Percentiles rank a stretch among this genome's conserved stretches.
phyloP scores from a whole-genome alignment of 768 basidiomycete species.

The Agaricus sinodeliciosus region DNA sequence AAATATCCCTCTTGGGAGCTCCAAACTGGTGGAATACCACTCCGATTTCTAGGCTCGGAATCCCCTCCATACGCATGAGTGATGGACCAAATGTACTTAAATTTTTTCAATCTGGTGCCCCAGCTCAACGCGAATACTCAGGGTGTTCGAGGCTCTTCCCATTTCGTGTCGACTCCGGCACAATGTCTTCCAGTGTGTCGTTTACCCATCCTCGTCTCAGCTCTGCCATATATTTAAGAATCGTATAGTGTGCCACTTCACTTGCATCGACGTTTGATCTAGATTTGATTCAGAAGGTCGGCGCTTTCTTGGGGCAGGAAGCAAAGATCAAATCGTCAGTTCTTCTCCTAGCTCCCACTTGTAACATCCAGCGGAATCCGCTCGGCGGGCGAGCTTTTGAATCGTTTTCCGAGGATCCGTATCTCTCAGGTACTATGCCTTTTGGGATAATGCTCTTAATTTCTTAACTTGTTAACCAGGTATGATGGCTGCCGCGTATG shows the following conservation, averaged over 20 bases:
- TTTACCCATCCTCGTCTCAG: constrained; percentile 1
- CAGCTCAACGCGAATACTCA: constrained; percentile 15
- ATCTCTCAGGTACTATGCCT: constrained; percentile 44
- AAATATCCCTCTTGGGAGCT: constrained; percentile 54
- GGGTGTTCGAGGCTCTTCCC: constrained; percentile 64
- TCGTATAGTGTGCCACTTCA: constrained; percentile 56
- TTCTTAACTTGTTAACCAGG: constrained; percentile 24
- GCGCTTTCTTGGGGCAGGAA: constrained; percentile 56
- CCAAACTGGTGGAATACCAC: constrained; percentile 71
- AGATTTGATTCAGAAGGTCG: constrained; percentile 47
- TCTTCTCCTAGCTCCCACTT: constrained; percentile 64
- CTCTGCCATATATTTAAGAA: background rate
- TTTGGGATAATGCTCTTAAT: background rate
- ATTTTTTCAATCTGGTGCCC: background rate
- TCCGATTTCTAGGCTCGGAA: constrained; percentile 47
- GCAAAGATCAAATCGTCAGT: constrained; percentile 60
- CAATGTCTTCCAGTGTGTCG: constrained; percentile 54
- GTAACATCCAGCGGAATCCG: constrained; percentile 66
- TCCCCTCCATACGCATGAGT: constrained; percentile 65
- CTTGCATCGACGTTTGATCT: constrained; percentile 67
- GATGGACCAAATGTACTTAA: constrained; percentile 55
- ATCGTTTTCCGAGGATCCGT: constrained; percentile 68
- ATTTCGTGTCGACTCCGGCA: constrained; percentile 58
- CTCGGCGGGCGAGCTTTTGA: constrained; percentile 61
- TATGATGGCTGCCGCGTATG: constrained; percentile 56